Evolutionary conservation across 805 yeast genomes (phyloP), one percentile per base, ranked within the genome.

Genomic region (Alloascoidea hylecoeti): DNA sequence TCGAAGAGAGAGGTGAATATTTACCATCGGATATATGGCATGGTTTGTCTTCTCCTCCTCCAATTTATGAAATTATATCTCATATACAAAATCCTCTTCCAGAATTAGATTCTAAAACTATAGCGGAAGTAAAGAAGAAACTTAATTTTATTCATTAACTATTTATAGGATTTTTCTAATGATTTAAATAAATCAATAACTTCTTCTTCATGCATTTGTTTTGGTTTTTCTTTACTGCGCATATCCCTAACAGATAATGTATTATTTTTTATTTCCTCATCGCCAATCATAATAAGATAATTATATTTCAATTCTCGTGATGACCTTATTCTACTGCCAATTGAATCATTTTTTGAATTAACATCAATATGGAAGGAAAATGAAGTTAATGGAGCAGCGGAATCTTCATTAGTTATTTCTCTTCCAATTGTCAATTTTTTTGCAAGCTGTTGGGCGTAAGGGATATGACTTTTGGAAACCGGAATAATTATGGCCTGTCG

Each of bases 401-500:
- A 55, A 5, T 48, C 41, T 12, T 27, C 32, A 4, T 40, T 40
- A 5, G 23, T 36, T 16, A 46, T 44, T 9, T 52, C 60, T 51
- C 16, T 70, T 74, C 16, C 76, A 78, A 33, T 63, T 57, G 15
- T 17, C 33, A 89, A 58, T 36, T 51, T 43, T 3, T 52, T 44
- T 12, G 66, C 68, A 2, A 82, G 53, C 2, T 56, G 40, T n/a
- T 62, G 45, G 2, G 94, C 81, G 38, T 68, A 68, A 5, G 59
- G 68, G 5, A 57, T 52, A 49, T 81, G 88, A 5, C 66, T 59
- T 0, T 74, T 74, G 41, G 78, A 75, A 3, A 86, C 75, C 1
- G 98, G 96, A 4, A 92, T 66, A 2, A 92, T 66, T 32, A 81
- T 66, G 0, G 89, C 92, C 54, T 92, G 98, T 44, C 94, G 68